Base-by-base conservation (phyloP, 345 rosid genomes). In the Populus ilicifolia region DNA sequence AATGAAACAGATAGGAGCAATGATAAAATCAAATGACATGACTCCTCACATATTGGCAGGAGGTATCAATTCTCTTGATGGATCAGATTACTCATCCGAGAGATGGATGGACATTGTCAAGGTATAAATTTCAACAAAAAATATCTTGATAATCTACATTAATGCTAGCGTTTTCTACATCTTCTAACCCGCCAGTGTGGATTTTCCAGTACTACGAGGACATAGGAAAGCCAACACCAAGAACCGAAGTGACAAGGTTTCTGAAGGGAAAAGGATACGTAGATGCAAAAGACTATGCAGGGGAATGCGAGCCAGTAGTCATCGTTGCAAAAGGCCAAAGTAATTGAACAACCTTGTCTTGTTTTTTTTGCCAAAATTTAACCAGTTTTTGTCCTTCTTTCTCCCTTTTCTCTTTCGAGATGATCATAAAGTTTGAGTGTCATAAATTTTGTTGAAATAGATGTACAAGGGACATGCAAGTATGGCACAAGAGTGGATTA, bases 401-500 rank as follows among this genome's bases (percentile, higher is more conserved):
- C 46, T n/a, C 29, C 29, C 14, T 41, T 14, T 35, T 3, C 16
- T 12, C 0, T 46, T 62, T 33, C n/a, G 70, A 43, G 21, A 8
- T 75, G 46, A 4, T 33, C 36, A 35, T 65, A 27, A 43, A 16
- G 56, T 16, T 46, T 75, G 72, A 52, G 8, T 50, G 36, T 38
- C n/a, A 17, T 63, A 70, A 61, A 41, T 61, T 59, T 46, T 69
- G 48, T 3, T 74, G 38, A 43, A 67, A 82, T 46, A 87, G 97
- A 89, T 87, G 98, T 95, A 56, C 99, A 95, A 75, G 98, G 99
- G 70, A 93, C 99, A 27, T 95, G 99, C 90, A 95, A 95, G 85
- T 93, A 95, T 0, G 99, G 96, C 54, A 95, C 99, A 2, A 79
- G 99, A 0, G 98, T 95, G 10, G 98, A 95, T 78, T 93, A 95